Conservation (phyloP, 495 filamentous ascomycete species). For the Filosporella fistucella region DNA sequence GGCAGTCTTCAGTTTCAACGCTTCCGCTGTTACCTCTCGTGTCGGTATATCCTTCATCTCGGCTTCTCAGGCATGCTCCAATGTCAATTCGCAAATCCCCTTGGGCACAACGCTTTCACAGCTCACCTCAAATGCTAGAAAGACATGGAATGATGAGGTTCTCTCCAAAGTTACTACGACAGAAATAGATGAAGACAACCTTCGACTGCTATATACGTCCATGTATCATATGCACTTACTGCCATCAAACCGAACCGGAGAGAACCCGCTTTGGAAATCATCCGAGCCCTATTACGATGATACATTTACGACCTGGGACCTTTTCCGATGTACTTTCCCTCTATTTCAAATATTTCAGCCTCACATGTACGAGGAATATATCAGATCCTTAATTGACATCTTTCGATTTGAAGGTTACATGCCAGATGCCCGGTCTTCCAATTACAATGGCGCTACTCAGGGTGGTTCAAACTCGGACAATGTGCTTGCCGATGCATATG, state of each 20-base stretch:
- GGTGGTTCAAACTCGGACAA: conserved; percentile 74
- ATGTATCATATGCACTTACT: conserved; percentile 68
- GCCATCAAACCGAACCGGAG: conserved; percentile 67
- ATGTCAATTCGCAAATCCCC: conserved; percentile 57
- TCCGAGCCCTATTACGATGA: conserved; percentile 62
- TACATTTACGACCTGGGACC: conserved; percentile 53
- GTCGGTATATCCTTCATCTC: conserved; percentile 74
- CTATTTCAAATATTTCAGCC: conserved; percentile 63
- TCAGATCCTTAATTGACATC: conserved; percentile 68
- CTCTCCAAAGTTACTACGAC: conserved; percentile 59
- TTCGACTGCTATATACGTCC: conserved; percentile 59
- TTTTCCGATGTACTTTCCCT: conserved; percentile 58
- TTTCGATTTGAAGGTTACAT: conserved; percentile 63
- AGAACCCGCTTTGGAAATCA: conserved; percentile 65
- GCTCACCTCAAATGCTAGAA: conserved; percentile 42
- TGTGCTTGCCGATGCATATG: conserved; percentile 69
- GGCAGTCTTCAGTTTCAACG: conserved; percentile 37
- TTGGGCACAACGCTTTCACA: conserved; percentile 36
- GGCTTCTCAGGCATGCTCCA: conserved; percentile 53
- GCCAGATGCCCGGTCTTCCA: conserved; percentile 61
- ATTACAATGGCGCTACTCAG: conserved; percentile 65
- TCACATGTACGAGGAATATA: conserved; percentile 55
- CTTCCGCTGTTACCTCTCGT: conserved; percentile 46
- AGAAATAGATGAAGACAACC: conserved; percentile 48
- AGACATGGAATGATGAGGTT: conserved; percentile 56